These are phyloP conservation scores for Termitomyces sp. DNA, from an alignment of 768 basidiomycete species.

Conservation along the genomic window DNA sequence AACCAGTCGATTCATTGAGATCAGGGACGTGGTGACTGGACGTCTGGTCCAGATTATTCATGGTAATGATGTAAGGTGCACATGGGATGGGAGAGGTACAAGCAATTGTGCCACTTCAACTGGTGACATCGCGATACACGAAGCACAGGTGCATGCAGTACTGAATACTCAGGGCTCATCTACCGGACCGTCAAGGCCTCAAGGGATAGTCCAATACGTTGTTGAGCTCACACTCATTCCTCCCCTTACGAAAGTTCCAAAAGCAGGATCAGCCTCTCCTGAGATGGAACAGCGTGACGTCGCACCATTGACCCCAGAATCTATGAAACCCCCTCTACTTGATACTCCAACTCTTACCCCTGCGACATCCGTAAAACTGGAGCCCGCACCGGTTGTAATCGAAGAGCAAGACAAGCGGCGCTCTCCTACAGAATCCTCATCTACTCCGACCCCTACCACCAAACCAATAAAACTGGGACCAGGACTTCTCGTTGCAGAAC, in stretches of 20 bases:
- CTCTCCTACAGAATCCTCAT: background rate
- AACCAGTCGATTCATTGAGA: slow-evolving; percentile 78
- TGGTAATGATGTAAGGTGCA: slow-evolving; percentile 78
- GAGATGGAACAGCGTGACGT: background rate
- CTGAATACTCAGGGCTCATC: background rate
- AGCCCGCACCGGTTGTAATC: background rate
- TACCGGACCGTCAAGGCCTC: background rate
- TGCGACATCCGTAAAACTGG: background rate
- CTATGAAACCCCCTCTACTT: background rate
- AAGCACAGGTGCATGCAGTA: slow-evolving; percentile 6
- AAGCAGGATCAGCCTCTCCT: background rate
- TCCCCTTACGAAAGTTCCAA: background rate
- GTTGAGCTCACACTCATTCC: slow-evolving; percentile 1
- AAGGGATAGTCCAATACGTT: background rate
- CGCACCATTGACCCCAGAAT: background rate
- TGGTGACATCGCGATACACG: background rate
- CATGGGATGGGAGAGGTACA: slow-evolving; percentile 79
- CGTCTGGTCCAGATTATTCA: slow-evolving; percentile 81
- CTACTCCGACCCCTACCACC: too few relatives aligned
- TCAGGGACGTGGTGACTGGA: slow-evolving; percentile 80
- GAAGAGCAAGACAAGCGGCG: background rate
- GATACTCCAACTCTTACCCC: background rate
- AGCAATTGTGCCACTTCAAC: slow-evolving; percentile 51
- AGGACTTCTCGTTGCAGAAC: background rate
- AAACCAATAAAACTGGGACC: background rate